These are phyloP conservation scores for Talaromyces islandicus DNA, from an alignment of 2,329 filamentous ascomycete genomes.

Conservation along the genomic window DNA sequence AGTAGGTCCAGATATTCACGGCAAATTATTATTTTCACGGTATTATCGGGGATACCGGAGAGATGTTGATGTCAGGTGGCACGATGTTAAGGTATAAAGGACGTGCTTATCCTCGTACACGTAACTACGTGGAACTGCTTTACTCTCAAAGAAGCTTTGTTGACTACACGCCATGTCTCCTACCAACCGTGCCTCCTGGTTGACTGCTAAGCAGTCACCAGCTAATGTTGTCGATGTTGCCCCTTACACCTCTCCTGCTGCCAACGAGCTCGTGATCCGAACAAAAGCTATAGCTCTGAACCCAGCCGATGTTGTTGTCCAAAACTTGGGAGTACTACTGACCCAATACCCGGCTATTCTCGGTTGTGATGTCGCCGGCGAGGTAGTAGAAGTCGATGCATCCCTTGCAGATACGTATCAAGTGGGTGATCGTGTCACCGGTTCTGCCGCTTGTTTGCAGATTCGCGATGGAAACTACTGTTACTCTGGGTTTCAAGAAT, in stretches of 20 bases:
- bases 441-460: slow-evolving; percentile 8
- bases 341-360: slow-evolving; percentile 14
- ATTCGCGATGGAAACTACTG: slow-evolving; percentile 11
- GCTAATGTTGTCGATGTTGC: slow-evolving; percentile 12
- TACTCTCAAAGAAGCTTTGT: not conserved
- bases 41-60: not conserved
- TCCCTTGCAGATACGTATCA: slow-evolving; percentile 17
- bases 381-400: slow-evolving; percentile 21
- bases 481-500: slow-evolving; percentile 20
- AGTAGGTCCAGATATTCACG: not conserved
- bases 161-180: not conserved
- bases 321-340: slow-evolving; percentile 18
- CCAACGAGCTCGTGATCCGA: slow-evolving; percentile 15
- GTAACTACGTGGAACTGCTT: not conserved
- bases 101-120: not conserved
- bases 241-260: slow-evolving; percentile 12
- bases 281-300: slow-evolving; percentile 20
- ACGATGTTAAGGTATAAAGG: not conserved
- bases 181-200: slow-evolving; percentile 16
- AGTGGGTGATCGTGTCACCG: slow-evolving; percentile 23
- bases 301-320: slow-evolving; percentile 27
- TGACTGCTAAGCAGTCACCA: slow-evolving; percentile 7
- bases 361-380: slow-evolving; percentile 22
- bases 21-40: not conserved
- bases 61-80: not conserved